These are phyloP conservation scores for Trichocomaceae sp. DNA, from an alignment of 2,329 filamentous ascomycete species.

Conservation along the genomic window DNA sequence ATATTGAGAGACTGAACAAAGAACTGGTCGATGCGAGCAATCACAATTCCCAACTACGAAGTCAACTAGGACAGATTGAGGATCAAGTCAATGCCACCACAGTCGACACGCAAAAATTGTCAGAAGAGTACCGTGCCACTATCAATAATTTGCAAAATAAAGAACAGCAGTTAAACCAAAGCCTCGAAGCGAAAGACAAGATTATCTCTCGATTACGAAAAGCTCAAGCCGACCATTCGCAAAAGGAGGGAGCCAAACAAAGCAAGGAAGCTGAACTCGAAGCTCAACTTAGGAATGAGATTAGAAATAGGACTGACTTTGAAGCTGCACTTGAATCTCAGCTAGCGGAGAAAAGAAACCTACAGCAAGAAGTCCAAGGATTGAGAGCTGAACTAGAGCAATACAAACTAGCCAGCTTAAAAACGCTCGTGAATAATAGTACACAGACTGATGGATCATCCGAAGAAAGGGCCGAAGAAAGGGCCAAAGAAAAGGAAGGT, in stretches of 20 bases:
- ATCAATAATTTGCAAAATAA: not conserved
- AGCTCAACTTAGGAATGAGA: not conserved
- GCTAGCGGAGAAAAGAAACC: not conserved
- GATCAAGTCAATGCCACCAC: no score
- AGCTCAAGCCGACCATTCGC: not conserved
- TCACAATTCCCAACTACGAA: no score
- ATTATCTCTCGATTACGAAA: not conserved
- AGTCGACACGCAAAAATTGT: no score
- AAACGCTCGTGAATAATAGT: not conserved
- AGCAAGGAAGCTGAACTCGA: not conserved
- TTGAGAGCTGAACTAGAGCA: not conserved
- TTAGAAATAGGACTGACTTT: not conserved
- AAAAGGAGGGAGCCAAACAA: not conserved
- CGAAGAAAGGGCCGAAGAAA: not conserved
- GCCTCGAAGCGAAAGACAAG: not conserved
- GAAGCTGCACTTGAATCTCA: slow-evolving; percentile 1
- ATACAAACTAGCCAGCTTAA: not conserved
- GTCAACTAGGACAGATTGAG: no score
- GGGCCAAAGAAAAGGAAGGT: not conserved
- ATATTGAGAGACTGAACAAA: no score
- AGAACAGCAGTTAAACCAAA: not conserved
- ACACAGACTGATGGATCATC: not conserved
- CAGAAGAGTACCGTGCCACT: not conserved
- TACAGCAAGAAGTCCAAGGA: slow-evolving; percentile 2
- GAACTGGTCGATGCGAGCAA: no score